Evolutionary conservation across 75 land plant species (phyloP).

Genomic region (Pseudotsuga menziesii): DNA sequence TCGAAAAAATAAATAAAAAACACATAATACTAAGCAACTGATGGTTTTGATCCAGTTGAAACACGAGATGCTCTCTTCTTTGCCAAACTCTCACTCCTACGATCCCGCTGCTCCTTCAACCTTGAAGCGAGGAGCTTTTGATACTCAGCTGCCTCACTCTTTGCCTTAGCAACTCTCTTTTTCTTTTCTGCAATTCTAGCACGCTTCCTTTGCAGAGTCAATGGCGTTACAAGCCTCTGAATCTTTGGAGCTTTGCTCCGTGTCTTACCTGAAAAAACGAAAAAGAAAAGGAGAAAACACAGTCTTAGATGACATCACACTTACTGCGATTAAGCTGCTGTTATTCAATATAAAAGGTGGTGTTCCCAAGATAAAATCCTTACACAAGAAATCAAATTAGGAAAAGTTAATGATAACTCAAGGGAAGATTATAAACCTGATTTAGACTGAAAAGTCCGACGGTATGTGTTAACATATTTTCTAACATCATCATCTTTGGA

Average conservation of each 20-base stretch:
- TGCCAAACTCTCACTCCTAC: slow-evolving; percentile 60
- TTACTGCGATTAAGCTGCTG: too few species aligned
- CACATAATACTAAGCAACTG: too few species aligned
- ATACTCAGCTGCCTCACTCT: slow-evolving; percentile 84
- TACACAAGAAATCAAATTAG: too few species aligned
- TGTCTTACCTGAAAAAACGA: slow-evolving; percentile 72
- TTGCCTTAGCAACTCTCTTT: slow-evolving; percentile 78
- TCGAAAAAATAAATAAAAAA: too few species aligned
- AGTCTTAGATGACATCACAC: too few species aligned
- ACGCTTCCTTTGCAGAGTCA: slow-evolving; percentile 88
- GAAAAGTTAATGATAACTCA: neutral
- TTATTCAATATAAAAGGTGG: too few species aligned
- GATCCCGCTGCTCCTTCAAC: slow-evolving; percentile 86
- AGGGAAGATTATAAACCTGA: slow-evolving; percentile 29
- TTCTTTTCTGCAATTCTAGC: slow-evolving; percentile 76
- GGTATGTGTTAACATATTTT: slow-evolving; percentile 85
- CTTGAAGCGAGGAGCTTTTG: slow-evolving; percentile 85
- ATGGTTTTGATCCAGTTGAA: slow-evolving; percentile 10
- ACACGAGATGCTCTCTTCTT: slow-evolving; percentile 53
- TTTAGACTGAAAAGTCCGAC: slow-evolving; percentile 58
- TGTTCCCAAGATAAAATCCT: too few species aligned
- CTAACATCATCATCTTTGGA: slow-evolving; percentile 82
- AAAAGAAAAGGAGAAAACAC: too few species aligned
- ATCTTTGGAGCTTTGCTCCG: slow-evolving; percentile 91
- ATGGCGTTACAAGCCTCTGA: slow-evolving; percentile 89